Evolutionary conservation across 805 yeast genomes (phyloP).

Genomic region (Candida golubevii): DNA sequence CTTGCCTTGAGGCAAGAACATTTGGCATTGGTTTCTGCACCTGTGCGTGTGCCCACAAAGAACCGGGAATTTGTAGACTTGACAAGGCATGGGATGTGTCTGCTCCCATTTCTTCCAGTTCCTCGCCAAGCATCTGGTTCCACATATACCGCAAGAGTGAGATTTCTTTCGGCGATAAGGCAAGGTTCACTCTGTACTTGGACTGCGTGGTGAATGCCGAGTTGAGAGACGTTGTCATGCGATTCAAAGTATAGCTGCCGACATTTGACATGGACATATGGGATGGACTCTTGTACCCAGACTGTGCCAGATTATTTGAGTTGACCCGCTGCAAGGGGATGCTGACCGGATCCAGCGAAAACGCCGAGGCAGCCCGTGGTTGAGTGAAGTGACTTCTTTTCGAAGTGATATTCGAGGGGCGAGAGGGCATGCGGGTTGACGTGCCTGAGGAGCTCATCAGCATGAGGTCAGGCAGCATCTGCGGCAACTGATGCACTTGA

Average conservation of each 20-base stretch:
- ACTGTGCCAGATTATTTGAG: background rate
- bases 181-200: slow-evolving; percentile 20
- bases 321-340: background rate
- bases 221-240: slow-evolving; percentile 22
- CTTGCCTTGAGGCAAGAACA: slow-evolving; percentile 12
- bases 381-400: background rate
- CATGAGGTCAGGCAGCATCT: background rate
- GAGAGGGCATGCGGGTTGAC: background rate
- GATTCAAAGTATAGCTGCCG: slow-evolving; percentile 23
- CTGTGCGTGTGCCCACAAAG: slow-evolving; percentile 6
- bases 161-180: slow-evolving; percentile 31
- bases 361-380: background rate
- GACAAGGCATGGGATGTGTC: background rate
- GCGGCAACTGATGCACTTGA: too few species aligned
- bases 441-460: background rate
- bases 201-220: slow-evolving; percentile 16
- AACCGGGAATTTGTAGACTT: slow-evolving; percentile 15
- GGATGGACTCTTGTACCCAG: background rate
- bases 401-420: background rate
- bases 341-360: background rate
- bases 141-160: slow-evolving; percentile 45
- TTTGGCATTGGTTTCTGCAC: slow-evolving; percentile 11
- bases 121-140: slow-evolving; percentile 32
- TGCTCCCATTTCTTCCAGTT: slow-evolving; percentile 19
- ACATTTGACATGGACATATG: background rate